Percentiles rank a stretch among this genome's conserved stretches.
Conservation (phyloP, 2,329 filamentous ascomycete genomes). For the Dothistroma pini region DNA sequence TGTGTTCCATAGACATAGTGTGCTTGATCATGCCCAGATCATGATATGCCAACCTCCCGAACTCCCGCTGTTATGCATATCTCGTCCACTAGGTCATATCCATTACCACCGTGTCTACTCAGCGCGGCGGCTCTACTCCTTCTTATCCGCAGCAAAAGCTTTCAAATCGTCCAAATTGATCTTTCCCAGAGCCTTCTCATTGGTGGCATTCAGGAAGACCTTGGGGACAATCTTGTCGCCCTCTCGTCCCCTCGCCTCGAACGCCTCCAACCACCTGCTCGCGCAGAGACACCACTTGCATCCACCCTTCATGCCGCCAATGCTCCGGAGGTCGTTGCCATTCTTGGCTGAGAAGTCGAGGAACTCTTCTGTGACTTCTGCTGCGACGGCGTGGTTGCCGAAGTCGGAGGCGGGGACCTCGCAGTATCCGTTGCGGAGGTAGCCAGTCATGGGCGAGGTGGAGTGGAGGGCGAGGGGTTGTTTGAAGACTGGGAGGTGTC, state of each 20-base stretch:
- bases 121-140: slow-evolving; percentile 23
- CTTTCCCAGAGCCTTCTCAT: slow-evolving; percentile 49
- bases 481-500: slow-evolving; percentile 48
- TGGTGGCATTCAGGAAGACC: slow-evolving; percentile 52
- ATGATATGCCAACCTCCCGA: background rate
- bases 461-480: slow-evolving; percentile 57
- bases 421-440: slow-evolving; percentile 60
- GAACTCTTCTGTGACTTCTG: slow-evolving; percentile 55
- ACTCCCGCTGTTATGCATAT: background rate
- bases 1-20: background rate
- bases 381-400: slow-evolving; percentile 60
- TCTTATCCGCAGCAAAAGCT: slow-evolving; percentile 46
- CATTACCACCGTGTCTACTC: background rate
- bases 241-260: slow-evolving; percentile 50
- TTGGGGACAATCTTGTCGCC: slow-evolving; percentile 47
- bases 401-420: slow-evolving; percentile 51
- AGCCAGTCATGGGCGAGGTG: slow-evolving; percentile 57
- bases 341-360: slow-evolving; percentile 57
- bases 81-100: background rate
- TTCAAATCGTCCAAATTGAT: slow-evolving; percentile 49
- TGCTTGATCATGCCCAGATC: background rate
- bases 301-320: slow-evolving; percentile 52
- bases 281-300: slow-evolving; percentile 63
- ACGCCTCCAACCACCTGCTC: slow-evolving; percentile 55
- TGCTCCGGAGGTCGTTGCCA: slow-evolving; percentile 56